These are phyloP conservation scores for Serendipita vermifera DNA, from an alignment of 768 basidiomycete species.

Conservation along the genomic window DNA sequence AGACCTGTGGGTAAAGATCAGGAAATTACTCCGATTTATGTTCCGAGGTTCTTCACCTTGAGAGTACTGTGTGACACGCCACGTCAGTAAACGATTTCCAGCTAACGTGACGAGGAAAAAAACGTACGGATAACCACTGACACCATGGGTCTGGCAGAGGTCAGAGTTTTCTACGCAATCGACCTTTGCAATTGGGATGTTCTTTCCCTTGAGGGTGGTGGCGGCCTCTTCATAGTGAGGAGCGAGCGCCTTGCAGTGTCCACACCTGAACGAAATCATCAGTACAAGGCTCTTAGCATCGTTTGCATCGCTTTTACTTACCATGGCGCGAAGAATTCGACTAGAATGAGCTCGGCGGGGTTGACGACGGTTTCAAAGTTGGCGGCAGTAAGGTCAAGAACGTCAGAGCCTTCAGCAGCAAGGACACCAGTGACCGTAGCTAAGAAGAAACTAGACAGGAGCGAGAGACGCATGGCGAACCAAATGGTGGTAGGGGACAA, in stretches of 20 bases:
- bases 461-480: conserved; percentile 47
- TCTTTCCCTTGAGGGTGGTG: conserved; percentile 77
- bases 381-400: conserved; percentile 56
- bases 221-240: conserved; percentile 93
- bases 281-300: neutral
- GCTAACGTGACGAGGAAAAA: neutral
- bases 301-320: conserved; percentile 20
- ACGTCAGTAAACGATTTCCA: neutral
- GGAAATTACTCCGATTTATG: neutral
- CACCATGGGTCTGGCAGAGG: conserved; percentile 74
- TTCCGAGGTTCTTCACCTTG: conserved; percentile 9
- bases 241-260: conserved; percentile 90
- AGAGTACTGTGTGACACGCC: conserved; percentile 11
- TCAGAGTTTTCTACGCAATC: conserved; percentile 93
- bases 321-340: conserved; percentile 95
- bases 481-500: conserved; percentile 14
- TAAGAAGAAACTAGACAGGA: conserved; percentile 40
- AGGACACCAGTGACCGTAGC: conserved; percentile 40
- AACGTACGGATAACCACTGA: conserved; percentile 88
- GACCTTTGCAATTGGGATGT: conserved; percentile 88
- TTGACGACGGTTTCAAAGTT: conserved; percentile 57
- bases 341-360: conserved; percentile 61
- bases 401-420: conserved; percentile 55
- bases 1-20: conserved; percentile 46
- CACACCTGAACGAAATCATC: conserved; percentile 45